Base-by-base conservation (phyloP, 192 early-diverging fungal species). In the Irineochytrium annulatum region DNA sequence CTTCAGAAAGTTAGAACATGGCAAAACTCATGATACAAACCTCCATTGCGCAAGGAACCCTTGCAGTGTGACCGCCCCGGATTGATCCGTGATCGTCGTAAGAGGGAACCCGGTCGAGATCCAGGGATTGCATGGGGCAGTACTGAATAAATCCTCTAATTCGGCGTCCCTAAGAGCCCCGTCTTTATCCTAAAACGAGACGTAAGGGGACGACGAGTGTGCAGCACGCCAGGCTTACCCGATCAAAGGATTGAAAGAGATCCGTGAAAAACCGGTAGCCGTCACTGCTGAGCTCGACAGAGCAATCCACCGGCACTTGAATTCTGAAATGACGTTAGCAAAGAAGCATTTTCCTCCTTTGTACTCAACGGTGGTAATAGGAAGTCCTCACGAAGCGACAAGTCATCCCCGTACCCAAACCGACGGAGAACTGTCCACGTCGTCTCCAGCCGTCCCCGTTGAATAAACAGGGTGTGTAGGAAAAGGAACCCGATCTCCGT, bases 41-140 rank as follows among this genome's bases (percentile, higher is more conserved):
- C 89, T 94, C 97, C 97, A 99, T 66, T 97, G 95, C n/a, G 93
- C 95, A 27, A 99, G 72, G 77, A 93, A 99, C 17, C 95, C 93
- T 69, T 95, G 94, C 49, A 97, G 75, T 2, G 97, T 95, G 6
- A 99, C 89, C 13, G 86, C 85, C 16, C 92, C 93, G 0, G 89
- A 78, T 37, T 90, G 89, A 26, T 91, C 69, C 34, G 92, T 94
- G 14, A 94, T 87, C 0, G 92, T 94, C 2, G 92, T 91, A 55
- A 93, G 85, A 11, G 92, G 90, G 57, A 95, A 94, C 32, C 79
- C 87, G 19, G 85, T 86, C 49, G 84, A 80, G 37, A 80, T 78
- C 97, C 97, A 99, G n/a, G 97, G 97, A 59, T 89, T 90, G 8
- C 89, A 91, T 0, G 95, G 92, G 34, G 93, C 82, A 22, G 93